A percentile compares a stretch with the other conserved stretches of the same genome.
Evolutionary conservation across 2,329 filamentous ascomycete species (phyloP).

Genomic region (Fusarium globosum): DNA sequence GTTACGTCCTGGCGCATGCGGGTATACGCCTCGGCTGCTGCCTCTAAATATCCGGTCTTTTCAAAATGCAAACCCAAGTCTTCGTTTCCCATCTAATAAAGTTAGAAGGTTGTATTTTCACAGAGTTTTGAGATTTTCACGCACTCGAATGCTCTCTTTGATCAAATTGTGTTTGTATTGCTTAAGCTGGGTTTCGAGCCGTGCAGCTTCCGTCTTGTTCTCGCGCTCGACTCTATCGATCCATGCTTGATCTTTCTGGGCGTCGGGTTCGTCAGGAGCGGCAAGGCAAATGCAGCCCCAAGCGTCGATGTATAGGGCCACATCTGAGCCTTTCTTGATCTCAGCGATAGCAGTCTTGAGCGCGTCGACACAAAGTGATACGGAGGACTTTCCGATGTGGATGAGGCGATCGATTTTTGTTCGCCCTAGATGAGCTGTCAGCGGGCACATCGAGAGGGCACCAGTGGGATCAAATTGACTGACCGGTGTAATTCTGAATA

Average conservation of each 20-base stretch:
- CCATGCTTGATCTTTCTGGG: slow-evolving; percentile 78
- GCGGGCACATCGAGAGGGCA: not conserved
- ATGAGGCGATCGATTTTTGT: slow-evolving; percentile 84
- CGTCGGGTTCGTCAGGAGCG: slow-evolving; percentile 75
- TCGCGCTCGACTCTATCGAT: slow-evolving; percentile 72
- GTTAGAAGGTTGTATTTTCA: slow-evolving; percentile 12
- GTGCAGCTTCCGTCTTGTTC: slow-evolving; percentile 76
- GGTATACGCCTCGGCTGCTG: slow-evolving; percentile 80
- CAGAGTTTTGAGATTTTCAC: not conserved
- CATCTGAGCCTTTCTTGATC: slow-evolving; percentile 80
- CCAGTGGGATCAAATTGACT: slow-evolving; percentile 25
- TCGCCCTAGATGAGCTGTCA: slow-evolving; percentile 65
- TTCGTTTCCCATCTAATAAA: slow-evolving; percentile 86
- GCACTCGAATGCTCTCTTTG: slow-evolving; percentile 92
- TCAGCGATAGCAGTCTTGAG: slow-evolving; percentile 81
- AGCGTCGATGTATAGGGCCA: slow-evolving; percentile 75
- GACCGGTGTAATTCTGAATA: slow-evolving; percentile 88
- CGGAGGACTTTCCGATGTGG: slow-evolving; percentile 82
- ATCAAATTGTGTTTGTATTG: slow-evolving; percentile 97
- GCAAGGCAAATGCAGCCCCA: slow-evolving; percentile 72
- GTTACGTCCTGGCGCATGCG: slow-evolving; percentile 94
- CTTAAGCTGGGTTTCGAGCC: slow-evolving; percentile 87
- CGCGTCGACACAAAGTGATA: slow-evolving; percentile 81
- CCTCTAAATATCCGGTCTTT: slow-evolving; percentile 76
- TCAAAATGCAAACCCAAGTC: slow-evolving; percentile 89